Evolutionary conservation across 2,329 filamentous ascomycete genomes (phyloP), one percentile per base, ranked within the genome.

Genomic region (Aspergillus sp.): DNA sequence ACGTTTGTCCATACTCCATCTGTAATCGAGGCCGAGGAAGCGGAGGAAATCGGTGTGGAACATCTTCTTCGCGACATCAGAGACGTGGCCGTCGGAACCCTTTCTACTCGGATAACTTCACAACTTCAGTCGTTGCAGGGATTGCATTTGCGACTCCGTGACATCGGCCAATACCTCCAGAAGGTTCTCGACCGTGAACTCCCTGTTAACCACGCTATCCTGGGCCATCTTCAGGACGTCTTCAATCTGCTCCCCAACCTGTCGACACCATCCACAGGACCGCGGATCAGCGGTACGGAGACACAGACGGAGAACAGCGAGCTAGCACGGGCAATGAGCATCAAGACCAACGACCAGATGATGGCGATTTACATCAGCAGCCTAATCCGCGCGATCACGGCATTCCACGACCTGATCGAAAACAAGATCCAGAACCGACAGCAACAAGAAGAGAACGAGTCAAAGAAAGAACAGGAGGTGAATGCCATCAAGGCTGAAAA

Each of bases 341-440:
- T 95, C 74, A 98, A 98, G 82, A 97, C 91, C 50, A 98, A 98
- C 65, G 93, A 98, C 69, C 93, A 98, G 75, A 81, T 98, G 56
- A 96, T 98, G 88, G 84, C 90, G 45, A 97, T 98, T 68, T 98
- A 98, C 72, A 79, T 98, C 47, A 95, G 88, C 74, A 95, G 88
- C 74, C 75, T 97, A 75, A 97, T 98, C 72, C 82, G 93, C 52
- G 93, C 93, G 49, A 98, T 98, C 65, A 97, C 93, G 10, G 93
- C 93, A 6, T 98, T 97, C 84, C 93, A 98, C 70, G 93, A 98
- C 67, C 75, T 98, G 58, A 98, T 98, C 58, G 93, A 98, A 77
- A 98, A 98, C 78, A 98, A 98, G 81, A 96, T 97, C 59, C 91
- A 97, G 76, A 98, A 98, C 74, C 82, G 91, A 68, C 90, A 97